Percentiles rank a stretch among this genome's conserved stretches.
Evolutionary conservation across 1,284 basidiomycete species (phyloP).

Genomic region (Kalmanozyma brasiliensis): DNA sequence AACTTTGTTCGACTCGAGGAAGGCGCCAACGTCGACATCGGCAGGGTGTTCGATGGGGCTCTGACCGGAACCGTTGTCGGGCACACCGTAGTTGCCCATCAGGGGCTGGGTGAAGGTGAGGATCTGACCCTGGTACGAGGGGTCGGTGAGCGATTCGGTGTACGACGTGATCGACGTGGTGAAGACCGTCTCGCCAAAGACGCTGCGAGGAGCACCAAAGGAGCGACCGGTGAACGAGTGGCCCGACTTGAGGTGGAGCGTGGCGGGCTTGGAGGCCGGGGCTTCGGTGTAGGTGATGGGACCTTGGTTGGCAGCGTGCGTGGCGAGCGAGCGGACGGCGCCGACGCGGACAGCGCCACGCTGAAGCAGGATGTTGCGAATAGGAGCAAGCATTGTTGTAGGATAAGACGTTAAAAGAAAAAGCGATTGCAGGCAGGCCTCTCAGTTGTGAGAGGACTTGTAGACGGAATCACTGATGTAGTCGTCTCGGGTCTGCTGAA

Average conservation of each 20-base stretch:
- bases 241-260: conserved; percentile 91
- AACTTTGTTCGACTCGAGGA: conserved; percentile 85
- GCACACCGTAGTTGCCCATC: conserved; percentile 99
- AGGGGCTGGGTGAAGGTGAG: conserved; percentile 97
- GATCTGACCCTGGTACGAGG: conserved; percentile 97
- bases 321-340: conserved; percentile 28
- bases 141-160: conserved; percentile 99
- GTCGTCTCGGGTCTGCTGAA: conserved; percentile 64
- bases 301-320: conserved; percentile 24
- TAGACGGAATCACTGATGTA: conserved; percentile 63
- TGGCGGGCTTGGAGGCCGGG: conserved; percentile 74
- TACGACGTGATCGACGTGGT: conserved; percentile 99
- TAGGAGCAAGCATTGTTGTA: conserved; percentile 28
- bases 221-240: conserved; percentile 88
- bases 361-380: conserved; percentile 47
- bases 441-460: conserved; percentile 55
- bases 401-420: conserved; percentile 23
- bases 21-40: conserved; percentile 69
- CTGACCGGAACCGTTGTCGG: conserved; percentile 73
- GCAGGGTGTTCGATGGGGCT: conserved; percentile 72
- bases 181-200: conserved; percentile 97
- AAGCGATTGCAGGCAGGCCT: conserved; percentile 3
- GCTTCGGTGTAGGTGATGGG: conserved; percentile 60
- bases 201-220: conserved; percentile 88
- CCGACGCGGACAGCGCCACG: conserved; percentile 24